Evolutionary conservation across 441 rosid genomes (phyloP).

Genomic region (Gossypium davidsonii): DNA sequence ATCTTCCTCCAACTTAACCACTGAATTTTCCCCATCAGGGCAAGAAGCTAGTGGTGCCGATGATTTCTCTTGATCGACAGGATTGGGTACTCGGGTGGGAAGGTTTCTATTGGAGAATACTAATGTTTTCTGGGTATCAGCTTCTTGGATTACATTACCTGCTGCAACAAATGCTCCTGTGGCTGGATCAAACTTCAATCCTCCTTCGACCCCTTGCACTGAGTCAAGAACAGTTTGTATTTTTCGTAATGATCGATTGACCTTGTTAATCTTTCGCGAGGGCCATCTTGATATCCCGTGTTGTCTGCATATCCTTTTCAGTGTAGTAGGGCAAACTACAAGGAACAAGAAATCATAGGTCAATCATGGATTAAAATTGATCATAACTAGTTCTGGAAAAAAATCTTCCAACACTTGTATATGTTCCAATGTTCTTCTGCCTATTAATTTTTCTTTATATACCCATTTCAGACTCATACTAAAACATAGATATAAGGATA

Average conservation of each 20-base stretch:
- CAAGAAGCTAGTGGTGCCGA: slow-evolving; percentile 16
- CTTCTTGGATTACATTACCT: slow-evolving; percentile 36
- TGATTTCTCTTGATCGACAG: slow-evolving; percentile 12
- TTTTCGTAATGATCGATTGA: slow-evolving; percentile 68
- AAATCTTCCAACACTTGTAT: not conserved
- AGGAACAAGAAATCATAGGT: slow-evolving; percentile 18
- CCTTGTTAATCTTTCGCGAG: slow-evolving; percentile 90
- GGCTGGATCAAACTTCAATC: slow-evolving; percentile 61
- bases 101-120: slow-evolving; percentile 26
- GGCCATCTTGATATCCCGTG: slow-evolving; percentile 98
- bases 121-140: slow-evolving; percentile 29
- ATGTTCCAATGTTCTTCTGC: not conserved
- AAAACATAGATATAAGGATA: not conserved
- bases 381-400: not conserved
- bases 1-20: slow-evolving; percentile 44
- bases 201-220: slow-evolving; percentile 90
- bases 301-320: slow-evolving; percentile 94
- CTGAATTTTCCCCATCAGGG: slow-evolving; percentile 27
- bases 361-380: not conserved
- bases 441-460: not conserved
- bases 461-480: not conserved
- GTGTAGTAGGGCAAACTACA: slow-evolving; percentile 89
- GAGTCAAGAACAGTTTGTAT: slow-evolving; percentile 79
- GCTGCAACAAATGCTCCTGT: slow-evolving; percentile 66
- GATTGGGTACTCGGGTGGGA: slow-evolving; percentile 20